phyloP scores from a whole-genome alignment of 768 basidiomycete species.

The Amanita muscaria region DNA sequence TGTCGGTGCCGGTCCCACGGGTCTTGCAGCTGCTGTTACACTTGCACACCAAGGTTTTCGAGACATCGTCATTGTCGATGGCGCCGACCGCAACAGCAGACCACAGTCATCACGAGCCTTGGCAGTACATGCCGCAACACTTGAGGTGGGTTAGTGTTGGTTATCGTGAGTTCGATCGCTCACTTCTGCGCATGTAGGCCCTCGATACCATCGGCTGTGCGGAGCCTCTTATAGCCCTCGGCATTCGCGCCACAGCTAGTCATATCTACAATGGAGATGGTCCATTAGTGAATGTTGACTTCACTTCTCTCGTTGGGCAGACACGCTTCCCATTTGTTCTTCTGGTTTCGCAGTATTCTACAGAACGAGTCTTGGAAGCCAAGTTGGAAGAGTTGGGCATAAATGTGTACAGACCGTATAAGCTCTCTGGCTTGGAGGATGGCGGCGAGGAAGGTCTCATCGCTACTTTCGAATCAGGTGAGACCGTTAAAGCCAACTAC shows the following conservation, averaged over 20 bases:
- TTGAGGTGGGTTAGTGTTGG: constrained; percentile 32
- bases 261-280: constrained; percentile 22
- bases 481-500: constrained; percentile 33
- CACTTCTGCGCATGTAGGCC: too few species aligned
- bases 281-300: constrained; percentile 20
- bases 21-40: constrained; percentile 38
- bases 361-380: constrained; percentile 33
- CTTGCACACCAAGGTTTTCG: constrained; percentile 32
- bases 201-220: constrained; percentile 37
- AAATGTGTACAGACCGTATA: constrained; percentile 27
- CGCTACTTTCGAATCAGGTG: constrained; percentile 40
- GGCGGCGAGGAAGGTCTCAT: constrained; percentile 24
- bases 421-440: constrained; percentile 28
- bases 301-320: constrained; percentile 27
- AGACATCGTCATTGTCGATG: constrained; percentile 38
- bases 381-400: constrained; percentile 25
- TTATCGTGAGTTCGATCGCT: too few species aligned
- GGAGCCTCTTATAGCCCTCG: constrained; percentile 28
- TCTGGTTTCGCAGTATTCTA: constrained; percentile 33
- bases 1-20: constrained; percentile 44
- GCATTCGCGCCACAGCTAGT: constrained; percentile 22
- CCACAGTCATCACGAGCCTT: constrained; percentile 31
- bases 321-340: constrained; percentile 37
- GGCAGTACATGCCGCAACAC: constrained; percentile 41
- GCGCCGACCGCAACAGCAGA: constrained; percentile 17